Conservation (phyloP, 352 stramenopile genomes). For the Globisporangium parvum region DNA sequence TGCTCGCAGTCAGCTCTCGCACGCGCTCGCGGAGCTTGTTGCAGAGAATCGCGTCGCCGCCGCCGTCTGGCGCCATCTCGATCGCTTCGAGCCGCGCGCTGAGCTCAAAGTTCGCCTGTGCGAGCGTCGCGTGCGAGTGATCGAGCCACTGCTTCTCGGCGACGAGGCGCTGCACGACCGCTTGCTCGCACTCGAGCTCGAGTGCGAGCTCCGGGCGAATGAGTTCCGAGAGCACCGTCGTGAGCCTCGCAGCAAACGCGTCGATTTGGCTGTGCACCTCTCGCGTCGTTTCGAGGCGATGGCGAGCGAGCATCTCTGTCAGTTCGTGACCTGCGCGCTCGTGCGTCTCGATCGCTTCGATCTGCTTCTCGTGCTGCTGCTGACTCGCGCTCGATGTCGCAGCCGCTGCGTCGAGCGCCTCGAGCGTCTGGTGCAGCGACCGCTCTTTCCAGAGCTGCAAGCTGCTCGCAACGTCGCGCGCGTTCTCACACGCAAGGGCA, state of each 20-base stretch:
- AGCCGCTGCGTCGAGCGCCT: conserved; percentile 25
- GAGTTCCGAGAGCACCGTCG: conserved; percentile 20
- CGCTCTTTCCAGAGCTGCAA: conserved; percentile 63
- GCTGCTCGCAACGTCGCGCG: conserved; percentile 13
- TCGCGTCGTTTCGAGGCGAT: conserved; percentile 17
- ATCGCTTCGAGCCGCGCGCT: conserved; percentile 26
- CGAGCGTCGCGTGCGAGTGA: conserved; percentile 12
- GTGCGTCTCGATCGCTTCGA: conserved; percentile 52
- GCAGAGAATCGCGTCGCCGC: conserved; percentile 44
- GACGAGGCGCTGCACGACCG: conserved; percentile 19
- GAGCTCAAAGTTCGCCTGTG: conserved; percentile 19
- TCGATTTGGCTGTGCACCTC: conserved; percentile 26
- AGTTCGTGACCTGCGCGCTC: conserved; percentile 38
- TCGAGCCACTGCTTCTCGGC: conserved; percentile 29
- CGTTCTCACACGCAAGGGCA: conserved; percentile 9
- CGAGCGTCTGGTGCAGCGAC: conserved; percentile 45
- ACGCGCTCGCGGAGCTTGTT: conserved; percentile 38
- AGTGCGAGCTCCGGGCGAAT: conserved; percentile 32
- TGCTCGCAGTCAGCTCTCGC: conserved; percentile 15
- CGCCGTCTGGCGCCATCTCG: conserved; percentile 27
- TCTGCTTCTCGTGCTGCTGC: conserved; percentile 25
- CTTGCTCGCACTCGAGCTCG: conserved; percentile 23
- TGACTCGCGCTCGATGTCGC: background rate
- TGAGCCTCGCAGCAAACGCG: conserved; percentile 24
- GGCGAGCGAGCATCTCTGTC: conserved; percentile 20